Evolutionary conservation across 768 basidiomycete genomes (phyloP).

Genomic region (Lentinula lateritia): DNA sequence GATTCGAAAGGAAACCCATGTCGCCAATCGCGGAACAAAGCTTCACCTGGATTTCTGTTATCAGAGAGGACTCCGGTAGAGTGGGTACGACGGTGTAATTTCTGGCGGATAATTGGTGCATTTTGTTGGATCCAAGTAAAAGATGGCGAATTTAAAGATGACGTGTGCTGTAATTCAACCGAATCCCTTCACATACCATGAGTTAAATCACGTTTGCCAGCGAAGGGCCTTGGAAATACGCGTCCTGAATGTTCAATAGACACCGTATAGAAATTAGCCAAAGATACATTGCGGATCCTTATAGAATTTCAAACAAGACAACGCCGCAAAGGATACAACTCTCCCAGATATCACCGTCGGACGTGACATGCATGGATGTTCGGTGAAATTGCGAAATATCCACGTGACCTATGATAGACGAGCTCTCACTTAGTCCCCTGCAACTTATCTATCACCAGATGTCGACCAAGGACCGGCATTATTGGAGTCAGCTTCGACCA

Average conservation of each 20-base stretch:
- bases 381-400: no score
- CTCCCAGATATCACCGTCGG: no score
- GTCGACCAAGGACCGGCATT: slow-evolving; percentile 59
- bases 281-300: not conserved
- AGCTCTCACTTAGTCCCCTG: no score
- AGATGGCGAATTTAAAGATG: not conserved
- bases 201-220: not conserved
- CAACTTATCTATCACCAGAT: not conserved
- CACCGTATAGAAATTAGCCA: not conserved
- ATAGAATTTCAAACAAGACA: not conserved
- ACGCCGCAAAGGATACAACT: no score
- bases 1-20: no score
- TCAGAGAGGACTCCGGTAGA: not conserved
- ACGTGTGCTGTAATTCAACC: not conserved
- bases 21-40: no score
- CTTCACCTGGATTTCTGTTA: no score
- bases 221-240: not conserved
- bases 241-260: not conserved
- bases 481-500: slow-evolving; percentile 69
- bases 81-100: not conserved
- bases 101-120: not conserved
- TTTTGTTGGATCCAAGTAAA: not conserved
- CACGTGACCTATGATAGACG: no score
- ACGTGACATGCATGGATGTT: no score
- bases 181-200: not conserved